Evolutionary conservation across 2,329 filamentous ascomycete genomes (phyloP), one percentile per base, ranked within the genome.

Genomic region (Phoma herbarum): DNA sequence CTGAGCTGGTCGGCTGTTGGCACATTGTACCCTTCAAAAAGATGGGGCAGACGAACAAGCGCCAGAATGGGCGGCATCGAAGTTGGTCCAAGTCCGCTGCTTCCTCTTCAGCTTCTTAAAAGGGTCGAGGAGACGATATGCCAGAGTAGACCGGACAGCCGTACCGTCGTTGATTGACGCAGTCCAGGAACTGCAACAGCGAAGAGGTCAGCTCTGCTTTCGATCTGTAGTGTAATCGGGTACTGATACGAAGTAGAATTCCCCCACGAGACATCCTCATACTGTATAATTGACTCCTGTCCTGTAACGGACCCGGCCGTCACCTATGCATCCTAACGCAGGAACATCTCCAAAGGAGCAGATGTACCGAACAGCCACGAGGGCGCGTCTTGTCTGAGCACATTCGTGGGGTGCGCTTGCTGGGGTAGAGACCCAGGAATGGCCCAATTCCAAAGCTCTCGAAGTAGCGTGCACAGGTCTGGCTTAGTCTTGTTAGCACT

Each of bases 1-100:
- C 20, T 74, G 63, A 66, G 46, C 31, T 44, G 48, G 26, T 28
- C 43, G 18, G n/a, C n/a, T 31, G 28, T 31, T 23, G 29, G 14
- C 22, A 26, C 26, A 20, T 20, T 42, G 25, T 42, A 33, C 41
- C 31, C 25, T 26, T n/a, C 16, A 7, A 10, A 41, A 6, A 41
- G 3, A 41, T 8, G 37, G 6, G 37, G 5, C 22, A 26, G 39
- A 10, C 22, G 10, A 20, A n/a, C 39, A 20, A 42, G 39, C 22
- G 22, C 4, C 22, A n/a, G 12, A 9, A 18, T 37, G 2, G 33
- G 9, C 3, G 33, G 7, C 8, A 20, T 11, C 0, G n/a, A 7
- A 41, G 37, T 22, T 22, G 18, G 10, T 10, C 2, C 16, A 37
- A 9, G 26, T 31, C 29, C 8, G 29, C 11, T 6, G 10, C 29